Percentiles rank a stretch among this genome's conserved stretches.
Conservation (phyloP, 2,329 filamentous ascomycete species). For the Pestalotiopsis sp. region DNA sequence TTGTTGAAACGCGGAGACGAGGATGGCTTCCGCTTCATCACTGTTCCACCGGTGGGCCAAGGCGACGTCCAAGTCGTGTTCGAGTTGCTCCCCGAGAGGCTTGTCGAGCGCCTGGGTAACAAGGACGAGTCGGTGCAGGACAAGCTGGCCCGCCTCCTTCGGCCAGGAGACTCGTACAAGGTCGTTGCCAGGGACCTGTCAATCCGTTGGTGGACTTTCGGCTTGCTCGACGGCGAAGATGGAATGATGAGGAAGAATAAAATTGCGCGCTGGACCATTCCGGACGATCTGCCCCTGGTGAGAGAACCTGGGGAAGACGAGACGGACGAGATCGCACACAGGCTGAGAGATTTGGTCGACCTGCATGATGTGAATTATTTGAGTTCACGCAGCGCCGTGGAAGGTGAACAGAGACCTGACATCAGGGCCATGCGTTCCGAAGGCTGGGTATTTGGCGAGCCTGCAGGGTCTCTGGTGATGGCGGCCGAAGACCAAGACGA, state of each 20-base stretch:
- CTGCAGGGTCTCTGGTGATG: background rate
- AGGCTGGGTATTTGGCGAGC: background rate
- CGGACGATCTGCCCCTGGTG: background rate
- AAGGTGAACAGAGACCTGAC: conserved; percentile 1
- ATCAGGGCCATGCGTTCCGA: background rate
- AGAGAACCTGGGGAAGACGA: background rate
- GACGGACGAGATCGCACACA: conserved; percentile 3
- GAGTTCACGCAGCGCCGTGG: conserved; percentile 2
- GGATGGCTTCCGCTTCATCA: background rate
- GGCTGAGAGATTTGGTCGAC: conserved; percentile 7
- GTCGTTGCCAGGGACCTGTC: background rate
- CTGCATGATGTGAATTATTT: conserved; percentile 5
- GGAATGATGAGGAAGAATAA: background rate
- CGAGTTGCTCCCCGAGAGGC: background rate
- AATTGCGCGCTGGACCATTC: background rate
- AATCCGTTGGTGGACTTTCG: conserved; percentile 2
- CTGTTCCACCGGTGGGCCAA: background rate
- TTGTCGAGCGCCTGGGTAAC: background rate
- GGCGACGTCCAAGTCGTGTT: conserved; percentile 1
- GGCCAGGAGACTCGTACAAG: conserved; percentile 3
- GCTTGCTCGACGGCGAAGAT: background rate
- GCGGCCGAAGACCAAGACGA: background rate
- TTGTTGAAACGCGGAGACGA: background rate
- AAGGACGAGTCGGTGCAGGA: background rate
- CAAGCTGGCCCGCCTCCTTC: background rate